Conservation (phyloP, 176 grass and related monocot genomes). For the Carex littledalei region DNA sequence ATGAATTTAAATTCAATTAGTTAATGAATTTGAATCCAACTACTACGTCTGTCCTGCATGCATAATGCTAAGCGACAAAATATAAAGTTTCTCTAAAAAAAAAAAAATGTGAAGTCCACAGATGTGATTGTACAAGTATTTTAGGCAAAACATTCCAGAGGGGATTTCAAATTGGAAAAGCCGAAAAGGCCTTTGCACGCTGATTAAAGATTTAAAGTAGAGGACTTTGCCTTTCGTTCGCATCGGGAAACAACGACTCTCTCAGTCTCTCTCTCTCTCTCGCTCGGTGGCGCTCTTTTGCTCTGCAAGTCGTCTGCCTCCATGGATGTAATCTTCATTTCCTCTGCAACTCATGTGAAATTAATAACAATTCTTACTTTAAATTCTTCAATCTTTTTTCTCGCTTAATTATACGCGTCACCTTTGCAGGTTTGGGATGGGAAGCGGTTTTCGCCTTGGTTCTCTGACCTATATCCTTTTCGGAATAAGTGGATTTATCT, state of each 20-base stretch:
- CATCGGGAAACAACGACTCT: background rate
- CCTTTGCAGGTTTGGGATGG: conserved; percentile 65
- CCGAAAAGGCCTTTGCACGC: background rate
- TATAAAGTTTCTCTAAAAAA: too few relatives aligned
- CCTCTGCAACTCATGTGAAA: background rate
- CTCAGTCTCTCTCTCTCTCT: background rate
- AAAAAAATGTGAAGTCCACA: background rate
- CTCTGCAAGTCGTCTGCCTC: background rate
- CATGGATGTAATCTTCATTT: background rate
- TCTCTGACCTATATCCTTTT: conserved; percentile 89
- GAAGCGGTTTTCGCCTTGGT: conserved; percentile 55
- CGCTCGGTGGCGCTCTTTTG: background rate
- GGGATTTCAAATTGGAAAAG: background rate
- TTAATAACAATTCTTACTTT: background rate
- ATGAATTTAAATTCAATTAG: too few relatives aligned
- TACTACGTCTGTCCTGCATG: too few relatives aligned
- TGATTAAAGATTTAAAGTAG: background rate
- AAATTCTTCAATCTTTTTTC: background rate
- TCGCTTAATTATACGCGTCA: background rate
- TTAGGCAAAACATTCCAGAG: background rate
- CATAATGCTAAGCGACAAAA: background rate
- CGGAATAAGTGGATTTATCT: background rate
- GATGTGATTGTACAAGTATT: background rate
- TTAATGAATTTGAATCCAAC: too few relatives aligned
- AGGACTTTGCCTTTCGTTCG: background rate